Base-by-base conservation (phyloP, 192 early-diverging fungal species). In the Coemansia sp. region DNA sequence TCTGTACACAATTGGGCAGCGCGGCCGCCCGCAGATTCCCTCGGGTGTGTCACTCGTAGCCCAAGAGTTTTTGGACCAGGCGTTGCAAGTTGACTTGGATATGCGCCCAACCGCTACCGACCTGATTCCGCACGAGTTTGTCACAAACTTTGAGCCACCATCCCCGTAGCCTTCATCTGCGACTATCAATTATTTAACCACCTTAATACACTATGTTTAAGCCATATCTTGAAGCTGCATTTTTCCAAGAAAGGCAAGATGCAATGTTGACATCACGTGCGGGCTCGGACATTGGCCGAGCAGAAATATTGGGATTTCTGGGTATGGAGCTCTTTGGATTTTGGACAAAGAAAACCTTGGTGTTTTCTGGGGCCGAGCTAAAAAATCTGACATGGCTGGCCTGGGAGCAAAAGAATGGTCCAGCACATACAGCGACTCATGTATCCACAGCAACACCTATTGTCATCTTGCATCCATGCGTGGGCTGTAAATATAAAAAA, bases 1-100 rank as follows among this genome's bases (percentile, higher is more conserved):
- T 8, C 86, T 93, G 57, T 91, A 89, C 73, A 85, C 87, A 73
- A 86, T 87, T 54, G 82, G 80, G 43, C 69, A 64, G 72, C 78
- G 74, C 7, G 63, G 68, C 19, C 65, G 70, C 8, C 78, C 75
- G 50, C 65, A 61, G 45, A 78, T 83, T 47, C 84, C 84, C 6
- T 55, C 45, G 29, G 65, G 58, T 47, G 72, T 79, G 27, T 83
- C 82, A 12, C 35, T 47, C 19, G 69, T 65, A 1, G 81, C 68
- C 19, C 59, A 67, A 21, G 74, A 80, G 65, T 83, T 80, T 69
- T 65, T 84, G 68, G 72, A 85, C 23, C 61, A 74, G 52, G 65
- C 70, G 22, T 64, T 83, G 41, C 65, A 74, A 57, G 65, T 83
- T n/a, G 67, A 80, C 41, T 57, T 80, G 17, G 82, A 83, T n/a